Percentiles rank a stretch among this genome's conserved stretches.
Conservation (phyloP, 192 early-diverging fungal genomes). For the Coemansia sp. region DNA sequence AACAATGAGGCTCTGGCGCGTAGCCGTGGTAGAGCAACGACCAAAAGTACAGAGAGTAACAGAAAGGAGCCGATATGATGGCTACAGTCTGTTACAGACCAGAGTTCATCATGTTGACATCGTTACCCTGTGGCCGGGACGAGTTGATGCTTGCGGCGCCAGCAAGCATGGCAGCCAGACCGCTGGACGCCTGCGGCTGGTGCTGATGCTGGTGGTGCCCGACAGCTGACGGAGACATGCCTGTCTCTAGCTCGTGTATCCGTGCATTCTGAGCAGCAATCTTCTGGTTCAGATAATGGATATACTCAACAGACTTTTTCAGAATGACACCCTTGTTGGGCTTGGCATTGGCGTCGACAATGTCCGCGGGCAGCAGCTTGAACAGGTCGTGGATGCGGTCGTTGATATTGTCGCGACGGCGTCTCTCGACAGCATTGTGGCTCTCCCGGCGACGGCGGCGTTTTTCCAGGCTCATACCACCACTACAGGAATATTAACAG, state of each 20-base stretch:
- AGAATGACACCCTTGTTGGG: constrained; percentile 97
- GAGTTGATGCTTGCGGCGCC: constrained; percentile 33
- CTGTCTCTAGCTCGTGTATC: constrained; percentile 72
- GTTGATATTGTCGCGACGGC: constrained; percentile 96
- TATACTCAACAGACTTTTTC: constrained; percentile 90
- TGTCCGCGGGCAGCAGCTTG: constrained; percentile 77
- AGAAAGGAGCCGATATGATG: neutral
- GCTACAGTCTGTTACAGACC: constrained; percentile 21
- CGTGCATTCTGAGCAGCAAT: constrained; percentile 65
- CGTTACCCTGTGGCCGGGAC: constrained; percentile 19
- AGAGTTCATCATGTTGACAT: constrained; percentile 37
- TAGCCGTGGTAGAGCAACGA: neutral
- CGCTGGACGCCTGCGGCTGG: constrained; percentile 41
- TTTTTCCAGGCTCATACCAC: constrained; percentile 68
- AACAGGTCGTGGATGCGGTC: constrained; percentile 95
- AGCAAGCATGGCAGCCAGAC: constrained; percentile 52
- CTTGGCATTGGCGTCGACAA: constrained; percentile 77
- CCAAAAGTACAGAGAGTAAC: constrained; percentile 4
- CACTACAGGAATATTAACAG: neutral
- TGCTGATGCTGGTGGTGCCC: constrained; percentile 32
- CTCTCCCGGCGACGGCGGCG: constrained; percentile 89
- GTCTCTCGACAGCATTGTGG: constrained; percentile 97
- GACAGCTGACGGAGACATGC: constrained; percentile 30
- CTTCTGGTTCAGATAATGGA: constrained; percentile 73
- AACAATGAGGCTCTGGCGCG: neutral